These are phyloP conservation scores for Hyphopichia pseudoburtonii DNA, from an alignment of 1,139 yeast genomes.

Conservation along the genomic window DNA sequence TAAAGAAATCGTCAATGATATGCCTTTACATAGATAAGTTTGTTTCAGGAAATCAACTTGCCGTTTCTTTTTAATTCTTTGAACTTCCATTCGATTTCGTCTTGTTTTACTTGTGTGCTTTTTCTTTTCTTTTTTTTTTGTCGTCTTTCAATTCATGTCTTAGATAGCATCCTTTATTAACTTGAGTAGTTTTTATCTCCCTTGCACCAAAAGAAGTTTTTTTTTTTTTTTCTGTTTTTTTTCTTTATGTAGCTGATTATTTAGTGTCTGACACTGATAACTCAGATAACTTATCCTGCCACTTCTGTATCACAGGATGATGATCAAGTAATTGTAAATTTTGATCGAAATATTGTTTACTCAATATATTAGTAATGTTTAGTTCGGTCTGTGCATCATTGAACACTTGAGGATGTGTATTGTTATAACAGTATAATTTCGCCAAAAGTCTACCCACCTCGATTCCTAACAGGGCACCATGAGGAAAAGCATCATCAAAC, in stretches of 20 bases:
- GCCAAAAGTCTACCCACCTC: constrained; percentile 71
- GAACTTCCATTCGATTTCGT: no score
- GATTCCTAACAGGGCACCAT: constrained; percentile 71
- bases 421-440: constrained; percentile 19
- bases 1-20: constrained; percentile 2
- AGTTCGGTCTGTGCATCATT: constrained; percentile 49
- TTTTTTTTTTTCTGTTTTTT: no score
- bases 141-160: no score
- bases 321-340: constrained; percentile 38
- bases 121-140: no score
- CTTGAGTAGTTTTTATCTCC: no score
- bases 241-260: neutral
- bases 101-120: no score
- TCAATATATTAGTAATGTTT: constrained; percentile 50
- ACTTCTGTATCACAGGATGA: constrained; percentile 27
- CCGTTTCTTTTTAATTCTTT: no score
- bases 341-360: constrained; percentile 49
- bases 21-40: constrained; percentile 21
- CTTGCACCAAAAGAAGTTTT: no score
- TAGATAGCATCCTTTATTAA: no score
- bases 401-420: constrained; percentile 12
- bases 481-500: constrained; percentile 75
- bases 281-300: no score
- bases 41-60: no score
- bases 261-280: constrained; percentile 3